Evolutionary conservation across 306 rosid genomes (phyloP).

Genomic region (Glycine latifolia): DNA sequence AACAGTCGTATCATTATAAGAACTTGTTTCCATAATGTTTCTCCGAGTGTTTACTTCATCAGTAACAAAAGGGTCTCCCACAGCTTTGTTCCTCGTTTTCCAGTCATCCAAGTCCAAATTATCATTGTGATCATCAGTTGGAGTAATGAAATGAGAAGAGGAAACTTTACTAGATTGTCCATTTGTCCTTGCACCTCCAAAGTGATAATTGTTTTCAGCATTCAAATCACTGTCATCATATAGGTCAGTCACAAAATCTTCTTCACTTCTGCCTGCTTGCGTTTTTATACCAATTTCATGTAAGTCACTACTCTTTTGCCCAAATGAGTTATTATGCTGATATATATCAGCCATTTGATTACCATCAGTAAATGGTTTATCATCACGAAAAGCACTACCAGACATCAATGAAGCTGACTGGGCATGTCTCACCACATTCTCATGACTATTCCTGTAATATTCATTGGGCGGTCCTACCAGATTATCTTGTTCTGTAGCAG

Average conservation of each 20-base stretch:
- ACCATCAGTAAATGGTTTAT: slow-evolving; percentile 45
- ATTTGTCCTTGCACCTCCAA: slow-evolving; percentile 54
- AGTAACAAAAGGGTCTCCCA: slow-evolving; percentile 54
- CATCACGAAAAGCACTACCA: slow-evolving; percentile 44
- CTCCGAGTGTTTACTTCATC: slow-evolving; percentile 51
- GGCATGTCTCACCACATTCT: slow-evolving; percentile 46
- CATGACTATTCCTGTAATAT: slow-evolving; percentile 44
- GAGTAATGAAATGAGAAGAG: slow-evolving; percentile 55
- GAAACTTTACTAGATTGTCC: slow-evolving; percentile 52
- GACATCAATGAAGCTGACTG: slow-evolving; percentile 54
- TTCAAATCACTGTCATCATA: slow-evolving; percentile 48
- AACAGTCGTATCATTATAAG: slow-evolving; percentile 54
- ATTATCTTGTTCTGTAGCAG: slow-evolving; percentile 50
- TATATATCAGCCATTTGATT: slow-evolving; percentile 52
- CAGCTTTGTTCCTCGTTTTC: slow-evolving; percentile 38
- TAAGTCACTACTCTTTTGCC: slow-evolving; percentile 50
- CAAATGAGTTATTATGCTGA: slow-evolving; percentile 55
- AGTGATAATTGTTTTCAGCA: slow-evolving; percentile 54
- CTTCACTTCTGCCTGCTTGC: slow-evolving; percentile 53
- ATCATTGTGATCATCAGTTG: slow-evolving; percentile 53
- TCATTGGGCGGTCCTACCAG: slow-evolving; percentile 47
- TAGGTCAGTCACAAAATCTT: slow-evolving; percentile 50
- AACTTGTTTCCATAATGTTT: slow-evolving; percentile 49
- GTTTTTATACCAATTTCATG: slow-evolving; percentile 51
- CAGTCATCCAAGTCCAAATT: slow-evolving; percentile 45